Conservation (phyloP, 75 land plant genomes). For the Chamaecyparis obtusa region DNA sequence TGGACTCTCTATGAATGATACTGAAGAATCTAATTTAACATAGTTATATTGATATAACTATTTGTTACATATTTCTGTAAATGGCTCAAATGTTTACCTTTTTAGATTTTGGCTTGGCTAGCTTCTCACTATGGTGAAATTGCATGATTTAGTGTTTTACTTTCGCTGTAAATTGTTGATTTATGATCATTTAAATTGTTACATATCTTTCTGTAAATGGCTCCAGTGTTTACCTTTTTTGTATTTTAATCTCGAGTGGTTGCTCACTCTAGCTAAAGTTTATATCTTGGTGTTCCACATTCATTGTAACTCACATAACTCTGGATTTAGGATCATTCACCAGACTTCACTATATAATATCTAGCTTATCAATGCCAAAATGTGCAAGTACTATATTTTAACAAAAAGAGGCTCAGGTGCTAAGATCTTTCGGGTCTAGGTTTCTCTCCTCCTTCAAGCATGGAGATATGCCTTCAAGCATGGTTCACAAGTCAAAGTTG, state of each 20-base stretch:
- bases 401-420: background rate
- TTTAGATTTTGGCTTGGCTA: too few relatives aligned
- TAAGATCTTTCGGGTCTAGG: background rate
- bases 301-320: background rate
- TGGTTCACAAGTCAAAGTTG: background rate
- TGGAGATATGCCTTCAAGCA: background rate
- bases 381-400: background rate
- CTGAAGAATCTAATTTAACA: background rate
- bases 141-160: background rate
- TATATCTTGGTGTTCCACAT: background rate
- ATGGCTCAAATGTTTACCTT: background rate
- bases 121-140: background rate
- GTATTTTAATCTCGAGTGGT: background rate
- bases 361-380: background rate
- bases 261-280: background rate
- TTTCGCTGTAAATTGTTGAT: background rate
- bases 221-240: background rate
- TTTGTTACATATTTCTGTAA: background rate
- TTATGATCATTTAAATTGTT: background rate
- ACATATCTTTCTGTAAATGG: background rate
- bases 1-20: background rate
- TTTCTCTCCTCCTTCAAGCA: background rate
- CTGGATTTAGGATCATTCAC: background rate
- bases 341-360: background rate
- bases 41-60: background rate